Base-by-base conservation (phyloP, 345 rosid species). In the Populus davidiana region DNA sequence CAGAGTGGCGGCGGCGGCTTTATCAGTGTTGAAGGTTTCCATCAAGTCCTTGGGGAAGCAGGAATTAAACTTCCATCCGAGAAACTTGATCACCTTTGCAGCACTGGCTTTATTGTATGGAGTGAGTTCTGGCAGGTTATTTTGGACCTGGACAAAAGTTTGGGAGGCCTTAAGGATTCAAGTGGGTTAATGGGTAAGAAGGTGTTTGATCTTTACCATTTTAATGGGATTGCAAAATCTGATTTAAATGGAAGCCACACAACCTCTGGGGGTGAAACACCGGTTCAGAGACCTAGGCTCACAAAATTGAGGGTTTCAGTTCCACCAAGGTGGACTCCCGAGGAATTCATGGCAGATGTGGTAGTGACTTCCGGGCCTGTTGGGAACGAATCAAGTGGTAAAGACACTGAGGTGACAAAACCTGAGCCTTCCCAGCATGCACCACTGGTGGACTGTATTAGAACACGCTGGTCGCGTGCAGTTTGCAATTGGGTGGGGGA, bases 1-100 rank as follows among this genome's bases (percentile, higher is more conserved):
- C 93, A 96, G 84, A 96, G 99, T 73, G 99, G 98, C 16, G 99
- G 98, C 20, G 98, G 99, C n/a, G 99, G 99, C 50, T 96, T 96
- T 81, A 94, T 96, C 61, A 87, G 90, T 54, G 97, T 89, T 68
- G 99, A 96, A 86, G 97, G 96, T 71, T 96, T 96, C 81, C 97
- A 90, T 76, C 97, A 94, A 76, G 93, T 96, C 69, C 80, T 92
- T 47, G 77, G 89, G 72, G 98, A 89, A 69, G 82, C 93, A 25
- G 84, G 83, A 81, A 79, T 94, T 72, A 86, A 82, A 78, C 88
- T 96, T 77, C 91, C 97, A 14, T 79, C 84, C 0, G 93, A 92
- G 81, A 96, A 87, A 86, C 77, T 90, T 0, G 93, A 91, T 56
- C 87, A 85, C 71, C 90, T 96, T 72, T 87, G 93, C 74, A 81